Evolutionary conservation across 208 protist genomes (phyloP).

Genomic region (Crithidia bombi): DNA sequence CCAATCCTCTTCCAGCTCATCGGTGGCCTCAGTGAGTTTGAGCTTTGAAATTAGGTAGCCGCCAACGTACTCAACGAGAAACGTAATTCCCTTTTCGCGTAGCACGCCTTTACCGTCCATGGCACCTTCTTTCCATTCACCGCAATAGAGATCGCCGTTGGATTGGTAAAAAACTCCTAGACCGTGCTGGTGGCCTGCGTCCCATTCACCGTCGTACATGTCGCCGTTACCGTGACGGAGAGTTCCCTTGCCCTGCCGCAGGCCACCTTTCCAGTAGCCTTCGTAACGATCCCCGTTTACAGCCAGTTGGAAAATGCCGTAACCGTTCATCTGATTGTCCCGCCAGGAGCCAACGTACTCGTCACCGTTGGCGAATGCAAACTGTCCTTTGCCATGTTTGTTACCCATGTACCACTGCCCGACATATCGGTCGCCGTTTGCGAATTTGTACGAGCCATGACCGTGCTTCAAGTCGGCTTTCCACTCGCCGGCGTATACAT

Average conservation of each 20-base stretch:
- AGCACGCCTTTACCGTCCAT: conserved; percentile 76
- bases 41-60: conserved; percentile 59
- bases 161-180: conserved; percentile 53
- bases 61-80: conserved; percentile 58
- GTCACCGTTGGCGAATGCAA: conserved; percentile 59
- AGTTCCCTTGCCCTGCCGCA: conserved; percentile 51
- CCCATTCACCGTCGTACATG: conserved; percentile 69
- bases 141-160: conserved; percentile 65
- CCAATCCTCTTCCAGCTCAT: conserved; percentile 33
- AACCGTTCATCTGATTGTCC: conserved; percentile 64
- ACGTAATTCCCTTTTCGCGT: conserved; percentile 46
- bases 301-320: conserved; percentile 53
- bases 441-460: conserved; percentile 66
- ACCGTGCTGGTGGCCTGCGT: conserved; percentile 51
- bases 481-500: conserved; percentile 74
- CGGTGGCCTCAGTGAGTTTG: conserved; percentile 9
- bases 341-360: conserved; percentile 69
- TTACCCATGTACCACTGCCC: conserved; percentile 77
- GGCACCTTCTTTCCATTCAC: conserved; percentile 61
- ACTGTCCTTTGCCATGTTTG: conserved; percentile 65
- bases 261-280: conserved; percentile 57
- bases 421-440: conserved; percentile 60
- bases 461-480: conserved; percentile 72
- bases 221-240: conserved; percentile 58
- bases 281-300: conserved; percentile 55